phyloP scores from a whole-genome alignment of 2,329 filamentous ascomycete genomes.

The Diatrype stigma region DNA sequence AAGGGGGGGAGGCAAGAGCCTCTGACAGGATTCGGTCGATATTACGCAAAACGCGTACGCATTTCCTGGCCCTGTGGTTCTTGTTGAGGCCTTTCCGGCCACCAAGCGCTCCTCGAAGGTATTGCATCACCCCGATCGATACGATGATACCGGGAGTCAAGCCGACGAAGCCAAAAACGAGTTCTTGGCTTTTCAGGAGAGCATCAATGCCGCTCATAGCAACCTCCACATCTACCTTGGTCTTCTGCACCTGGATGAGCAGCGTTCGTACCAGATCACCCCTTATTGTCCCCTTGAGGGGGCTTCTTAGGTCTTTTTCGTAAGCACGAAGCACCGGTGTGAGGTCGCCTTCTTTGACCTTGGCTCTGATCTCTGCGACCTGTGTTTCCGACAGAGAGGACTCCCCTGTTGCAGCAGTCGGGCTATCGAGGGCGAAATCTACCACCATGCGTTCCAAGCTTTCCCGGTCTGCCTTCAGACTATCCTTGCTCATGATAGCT shows the following conservation, averaged over 20 bases:
- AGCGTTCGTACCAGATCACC: constrained; percentile 88
- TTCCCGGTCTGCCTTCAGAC: constrained; percentile 81
- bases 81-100: constrained; percentile 64
- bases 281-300: constrained; percentile 75
- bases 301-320: constrained; percentile 79
- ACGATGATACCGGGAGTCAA: constrained; percentile 91
- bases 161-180: constrained; percentile 96
- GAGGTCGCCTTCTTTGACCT: constrained; percentile 86
- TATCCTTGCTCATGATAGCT: constrained; percentile 92
- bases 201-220: constrained; percentile 95
- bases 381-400: constrained; percentile 61
- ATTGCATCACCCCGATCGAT: constrained; percentile 68
- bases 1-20: constrained; percentile 62
- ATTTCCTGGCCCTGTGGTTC: constrained; percentile 62
- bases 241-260: constrained; percentile 96
- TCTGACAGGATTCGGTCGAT: constrained; percentile 76
- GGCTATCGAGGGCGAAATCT: constrained; percentile 85
- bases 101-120: constrained; percentile 65
- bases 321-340: constrained; percentile 89
- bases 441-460: constrained; percentile 97
- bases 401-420: constrained; percentile 50
- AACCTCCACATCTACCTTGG: constrained; percentile 95
- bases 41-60: constrained; percentile 76
- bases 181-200: constrained; percentile 89
- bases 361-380: constrained; percentile 68